phyloP scores from a whole-genome alignment of 805 yeast species.

The Metschnikowia dekortorum region DNA sequence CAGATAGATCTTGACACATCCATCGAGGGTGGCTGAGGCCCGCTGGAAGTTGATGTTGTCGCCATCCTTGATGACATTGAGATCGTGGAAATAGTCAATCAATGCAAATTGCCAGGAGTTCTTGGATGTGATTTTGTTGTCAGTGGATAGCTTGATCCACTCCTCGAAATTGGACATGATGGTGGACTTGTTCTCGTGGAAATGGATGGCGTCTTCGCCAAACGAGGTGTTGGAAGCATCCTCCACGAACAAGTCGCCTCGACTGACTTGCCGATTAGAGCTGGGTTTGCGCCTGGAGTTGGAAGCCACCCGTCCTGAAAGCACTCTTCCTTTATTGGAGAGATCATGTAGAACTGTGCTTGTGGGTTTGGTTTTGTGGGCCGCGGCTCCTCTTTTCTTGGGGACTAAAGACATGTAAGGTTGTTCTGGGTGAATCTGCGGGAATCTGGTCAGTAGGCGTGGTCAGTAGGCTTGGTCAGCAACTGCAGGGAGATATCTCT shows the following conservation, averaged over 20 bases:
- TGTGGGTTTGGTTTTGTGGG: constrained; percentile 12
- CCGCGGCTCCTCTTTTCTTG: constrained; percentile 19
- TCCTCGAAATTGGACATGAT: constrained; percentile 43
- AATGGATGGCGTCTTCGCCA: constrained; percentile 37
- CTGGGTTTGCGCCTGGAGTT: constrained; percentile 21
- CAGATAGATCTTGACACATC: constrained; percentile 89
- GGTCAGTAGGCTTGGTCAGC: background rate
- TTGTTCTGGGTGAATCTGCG: background rate
- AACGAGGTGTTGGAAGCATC: constrained; percentile 14
- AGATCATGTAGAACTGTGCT: constrained; percentile 23
- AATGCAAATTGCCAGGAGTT: constrained; percentile 90
- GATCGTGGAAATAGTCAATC: constrained; percentile 86
- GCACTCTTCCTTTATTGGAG: constrained; percentile 27
- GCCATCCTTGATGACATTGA: constrained; percentile 68
- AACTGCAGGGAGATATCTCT: background rate
- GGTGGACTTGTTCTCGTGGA: constrained; percentile 40
- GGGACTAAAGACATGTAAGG: constrained; percentile 15
- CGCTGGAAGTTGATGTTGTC: constrained; percentile 80
- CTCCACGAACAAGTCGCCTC: constrained; percentile 19
- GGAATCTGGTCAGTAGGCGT: background rate
- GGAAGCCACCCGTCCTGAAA: constrained; percentile 21
- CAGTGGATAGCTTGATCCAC: constrained; percentile 47
- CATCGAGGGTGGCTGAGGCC: constrained; percentile 89
- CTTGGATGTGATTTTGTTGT: constrained; percentile 68
- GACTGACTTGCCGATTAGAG: constrained; percentile 15